Evolutionary conservation across 148 eudicot species (phyloP).

Genomic region (Chenopodium berlandieri): DNA sequence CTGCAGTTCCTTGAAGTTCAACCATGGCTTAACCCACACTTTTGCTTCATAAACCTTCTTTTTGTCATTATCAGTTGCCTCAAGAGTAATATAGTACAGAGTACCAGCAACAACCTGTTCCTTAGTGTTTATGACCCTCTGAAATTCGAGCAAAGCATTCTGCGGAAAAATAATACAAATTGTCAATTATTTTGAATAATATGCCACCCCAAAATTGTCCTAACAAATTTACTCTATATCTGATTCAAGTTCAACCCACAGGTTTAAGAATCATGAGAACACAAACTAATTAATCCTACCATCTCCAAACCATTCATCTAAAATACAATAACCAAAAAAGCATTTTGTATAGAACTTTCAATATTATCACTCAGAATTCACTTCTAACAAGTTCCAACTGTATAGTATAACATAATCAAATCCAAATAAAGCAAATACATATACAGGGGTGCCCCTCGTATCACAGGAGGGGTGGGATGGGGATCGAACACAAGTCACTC

Average conservation of each 20-base stretch:
- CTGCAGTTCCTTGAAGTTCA: constrained; percentile 57
- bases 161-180: constrained; percentile 17
- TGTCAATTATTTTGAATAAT: too few relatives aligned
- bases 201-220: not conserved
- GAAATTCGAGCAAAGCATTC: constrained; percentile 53
- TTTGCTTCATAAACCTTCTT: constrained; percentile 59
- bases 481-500: not conserved
- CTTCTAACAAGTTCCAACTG: not conserved
- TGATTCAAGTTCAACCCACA: not conserved
- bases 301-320: not conserved
- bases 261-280: not conserved
- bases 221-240: too few relatives aligned
- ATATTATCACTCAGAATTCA: not conserved
- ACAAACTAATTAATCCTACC: not conserved
- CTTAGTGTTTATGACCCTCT: constrained; percentile 48
- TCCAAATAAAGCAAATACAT: too few relatives aligned
- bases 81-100: constrained; percentile 50
- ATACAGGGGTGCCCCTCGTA: too few relatives aligned
- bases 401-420: too few relatives aligned
- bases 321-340: not conserved
- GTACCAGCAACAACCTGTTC: constrained; percentile 66
- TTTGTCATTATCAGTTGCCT: constrained; percentile 45
- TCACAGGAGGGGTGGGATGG: too few relatives aligned
- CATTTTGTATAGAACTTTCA: too few relatives aligned
- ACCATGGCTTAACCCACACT: constrained; percentile 66